Evolutionary conservation across 2,329 filamentous ascomycete species (phyloP), one percentile per base, ranked within the genome.

Genomic region (Bipolaris victoriae): DNA sequence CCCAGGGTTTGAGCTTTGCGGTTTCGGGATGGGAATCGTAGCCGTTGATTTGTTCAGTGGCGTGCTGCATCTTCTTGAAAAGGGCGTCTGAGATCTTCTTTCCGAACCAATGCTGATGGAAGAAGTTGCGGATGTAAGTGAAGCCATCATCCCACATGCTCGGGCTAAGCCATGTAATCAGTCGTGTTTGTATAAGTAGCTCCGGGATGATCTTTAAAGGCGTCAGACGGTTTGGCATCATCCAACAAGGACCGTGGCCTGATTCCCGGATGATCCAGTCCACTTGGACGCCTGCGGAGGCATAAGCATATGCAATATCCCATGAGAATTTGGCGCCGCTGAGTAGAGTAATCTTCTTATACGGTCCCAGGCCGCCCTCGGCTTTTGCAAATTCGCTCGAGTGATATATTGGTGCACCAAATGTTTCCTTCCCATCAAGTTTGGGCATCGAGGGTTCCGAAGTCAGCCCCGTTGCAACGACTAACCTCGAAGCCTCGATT

Each of bases 121-220:
- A 78, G 61, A 88, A 85, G 7, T 72, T 71, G 1, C 86, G 82
- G 3, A 85, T 79, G 2, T 74, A 77, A 3, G 80, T 48, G 65
- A 83, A 90, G 0, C 88, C 88, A 68, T 89, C 88, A 2, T 87
- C 88, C 87, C 88, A 93, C 24, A 89, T 83, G 67, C 89, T 92
- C 0, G 90, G 90, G 55, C 84, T 88, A 69, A 93, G 85, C 88
- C 88, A 92, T 1, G 86, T 89, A 44, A 92, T 75, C 55, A 89
- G 79, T 0, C 90, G 84, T 0, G 84, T 88, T 31, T 84, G 83
- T 3, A 88, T 80, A 6, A 91, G 81, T 60, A 87, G 84, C 72
- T 91, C 89, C 0, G 90, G 77, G 79, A 84, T 86, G 58, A 82
- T 83, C 73, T 88, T 88, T 22, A 89, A 70, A 0, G 87, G 87